Conservation (phyloP, 148 eudicot species). For the Silene latifolia region DNA sequence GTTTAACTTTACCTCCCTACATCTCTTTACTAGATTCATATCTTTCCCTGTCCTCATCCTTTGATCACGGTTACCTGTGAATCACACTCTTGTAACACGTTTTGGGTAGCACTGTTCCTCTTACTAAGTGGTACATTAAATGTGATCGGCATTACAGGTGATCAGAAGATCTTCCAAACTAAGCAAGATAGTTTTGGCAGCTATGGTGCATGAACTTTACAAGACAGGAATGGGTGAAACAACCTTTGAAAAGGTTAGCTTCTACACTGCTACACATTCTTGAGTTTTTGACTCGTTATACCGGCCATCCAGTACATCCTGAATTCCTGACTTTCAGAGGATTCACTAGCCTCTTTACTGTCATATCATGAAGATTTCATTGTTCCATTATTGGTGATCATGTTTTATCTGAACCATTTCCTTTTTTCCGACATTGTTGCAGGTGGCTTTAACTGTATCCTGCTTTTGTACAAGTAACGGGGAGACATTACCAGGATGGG, state of each 20-base stretch:
- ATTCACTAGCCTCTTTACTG: too few relatives aligned
- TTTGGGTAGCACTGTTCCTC: too few relatives aligned
- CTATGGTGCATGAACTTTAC: slow-evolving; percentile 94
- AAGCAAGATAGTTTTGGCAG: slow-evolving; percentile 85
- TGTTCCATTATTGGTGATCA: too few relatives aligned
- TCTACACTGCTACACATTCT: slow-evolving; percentile 12
- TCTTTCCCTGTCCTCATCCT: too few relatives aligned
- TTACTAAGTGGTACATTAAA: background rate
- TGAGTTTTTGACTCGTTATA: background rate
- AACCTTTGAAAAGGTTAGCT: slow-evolving; percentile 81
- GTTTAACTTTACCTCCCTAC: background rate
- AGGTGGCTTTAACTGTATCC: slow-evolving; percentile 71
- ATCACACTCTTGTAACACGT: too few relatives aligned
- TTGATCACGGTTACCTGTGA: too few relatives aligned
- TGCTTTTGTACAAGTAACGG: slow-evolving; percentile 81
- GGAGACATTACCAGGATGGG: slow-evolving; percentile 84
- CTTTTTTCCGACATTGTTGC: slow-evolving; percentile 31
- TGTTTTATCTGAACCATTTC: too few relatives aligned
- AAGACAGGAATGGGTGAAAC: slow-evolving; percentile 97
- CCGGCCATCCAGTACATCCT: too few relatives aligned
- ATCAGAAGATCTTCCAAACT: slow-evolving; percentile 67
- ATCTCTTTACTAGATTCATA: too few relatives aligned
- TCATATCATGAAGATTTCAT: too few relatives aligned
- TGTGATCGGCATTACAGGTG: slow-evolving; percentile 41
- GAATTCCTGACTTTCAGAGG: too few relatives aligned